Base-by-base conservation (phyloP, 2,329 filamentous ascomycete genomes). In the Xylaria sp. region DNA sequence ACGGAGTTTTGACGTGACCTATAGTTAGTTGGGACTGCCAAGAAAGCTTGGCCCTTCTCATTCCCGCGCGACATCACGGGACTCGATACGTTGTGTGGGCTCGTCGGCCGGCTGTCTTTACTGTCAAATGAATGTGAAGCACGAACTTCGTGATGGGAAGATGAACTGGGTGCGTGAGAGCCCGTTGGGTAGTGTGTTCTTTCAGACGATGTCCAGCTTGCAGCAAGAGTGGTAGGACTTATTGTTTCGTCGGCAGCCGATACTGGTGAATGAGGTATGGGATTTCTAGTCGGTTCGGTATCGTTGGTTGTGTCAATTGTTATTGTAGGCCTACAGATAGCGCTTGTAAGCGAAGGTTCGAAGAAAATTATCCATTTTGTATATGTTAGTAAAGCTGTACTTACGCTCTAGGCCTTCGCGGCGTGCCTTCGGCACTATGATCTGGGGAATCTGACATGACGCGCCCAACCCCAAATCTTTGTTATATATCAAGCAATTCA, bases 11-110 rank as follows among this genome's bases (percentile, higher is more conserved):
- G 90, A 67, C 90, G 83, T 41, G 89, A 89, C 59, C 89, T 83
- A 60, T 83, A 76, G 57, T 82, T 83, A n/a, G 83, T 84, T 0
- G 91, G 91, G 1, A 93, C 91, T 0, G 89, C 84, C 55, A 93
- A 82, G 72, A 91, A 91, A 63, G 84, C 83, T 72, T 84, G 76
- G 65, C 80, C 76, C 73, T 83, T 76, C 79, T 89, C 80, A 79
- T 79, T 81, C 20, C 78, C 79, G 18, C 80, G 80, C 20, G 83
- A 79, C 13, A 86, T 70, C 9, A 88, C 81, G 0, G 86, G 86
- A 69, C 82, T 89, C 32, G 89, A 91, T 58, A 93, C 84, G 81
- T 93, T 93, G 78, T 92, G 90, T 9, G 91, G 90, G 71, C 90
- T 93, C 13, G 87, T 90, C 1, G 91, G 91, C 66, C 89, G 84